Percentiles rank a stretch among this genome's conserved stretches.
Evolutionary conservation across 2,329 filamentous ascomycete genomes (phyloP).

Genomic region (Colletotrichum karsti): DNA sequence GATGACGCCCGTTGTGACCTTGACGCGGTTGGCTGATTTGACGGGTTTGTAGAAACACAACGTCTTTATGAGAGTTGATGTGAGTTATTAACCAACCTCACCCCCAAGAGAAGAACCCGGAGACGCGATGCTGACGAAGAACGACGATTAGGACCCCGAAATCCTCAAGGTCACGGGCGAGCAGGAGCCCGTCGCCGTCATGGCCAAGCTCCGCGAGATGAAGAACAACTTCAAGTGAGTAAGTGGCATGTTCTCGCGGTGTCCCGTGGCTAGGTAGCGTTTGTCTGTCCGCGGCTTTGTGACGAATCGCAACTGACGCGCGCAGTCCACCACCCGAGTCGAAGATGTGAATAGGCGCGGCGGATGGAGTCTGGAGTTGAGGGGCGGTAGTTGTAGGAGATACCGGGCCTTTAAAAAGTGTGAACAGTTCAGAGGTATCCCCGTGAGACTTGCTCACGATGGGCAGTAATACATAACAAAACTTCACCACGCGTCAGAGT

Average conservation of each 20-base stretch:
- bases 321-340: conserved; percentile 39
- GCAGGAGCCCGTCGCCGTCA: conserved; percentile 82
- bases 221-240: conserved; percentile 81
- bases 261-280: not conserved
- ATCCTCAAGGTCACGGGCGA: conserved; percentile 87
- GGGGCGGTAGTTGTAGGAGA: not conserved
- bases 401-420: not conserved
- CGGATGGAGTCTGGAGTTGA: not conserved
- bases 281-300: too few species aligned
- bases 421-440: too few species aligned
- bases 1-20: too few species aligned
- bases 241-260: conserved; percentile 35
- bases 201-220: conserved; percentile 86
- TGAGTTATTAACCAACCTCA: too few species aligned
- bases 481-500: too few species aligned
- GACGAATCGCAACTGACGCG: not conserved
- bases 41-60: conserved; percentile 86
- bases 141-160: conserved; percentile 76
- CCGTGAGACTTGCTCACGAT: too few species aligned
- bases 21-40: conserved; percentile 16
- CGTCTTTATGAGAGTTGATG: conserved; percentile 91
- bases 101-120: too few species aligned
- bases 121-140: conserved; percentile 22
- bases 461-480: too few species aligned
- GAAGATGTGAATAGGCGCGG: conserved; percentile 38